phyloP scores from a whole-genome alignment of 2,329 filamentous ascomycete species.

The Rhynchosporium secalis region DNA sequence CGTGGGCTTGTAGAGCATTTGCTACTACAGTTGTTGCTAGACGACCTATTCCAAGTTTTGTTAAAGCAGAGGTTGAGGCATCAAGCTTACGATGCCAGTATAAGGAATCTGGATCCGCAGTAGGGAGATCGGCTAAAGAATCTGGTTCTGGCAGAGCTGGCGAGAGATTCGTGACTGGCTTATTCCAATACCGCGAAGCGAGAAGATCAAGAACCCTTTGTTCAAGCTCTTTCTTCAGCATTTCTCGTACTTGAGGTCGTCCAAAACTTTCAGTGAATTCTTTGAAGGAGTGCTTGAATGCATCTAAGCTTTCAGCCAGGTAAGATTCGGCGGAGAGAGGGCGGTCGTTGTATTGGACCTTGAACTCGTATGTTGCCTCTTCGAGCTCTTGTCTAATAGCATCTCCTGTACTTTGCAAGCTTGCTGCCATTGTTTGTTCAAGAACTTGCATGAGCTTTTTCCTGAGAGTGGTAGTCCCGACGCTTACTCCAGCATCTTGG shows the following conservation, averaged over 20 bases:
- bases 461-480: constrained; percentile 82
- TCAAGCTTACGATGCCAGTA: constrained; percentile 96
- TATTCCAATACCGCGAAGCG: constrained; percentile 96
- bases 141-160: constrained; percentile 67
- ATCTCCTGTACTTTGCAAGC: constrained; percentile 83
- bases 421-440: constrained; percentile 95
- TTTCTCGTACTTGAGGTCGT: constrained; percentile 80
- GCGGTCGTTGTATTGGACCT: constrained; percentile 98
- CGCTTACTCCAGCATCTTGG: constrained; percentile 66
- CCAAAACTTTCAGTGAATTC: constrained; percentile 89
- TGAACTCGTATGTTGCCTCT: constrained; percentile 97
- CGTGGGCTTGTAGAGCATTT: constrained; percentile 78
- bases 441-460: constrained; percentile 97
- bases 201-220: constrained; percentile 92
- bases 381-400: constrained; percentile 93
- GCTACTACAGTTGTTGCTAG: constrained; percentile 91
- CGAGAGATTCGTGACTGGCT: constrained; percentile 82
- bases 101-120: constrained; percentile 77
- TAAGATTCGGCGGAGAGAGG: constrained; percentile 95
- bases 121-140: constrained; percentile 74
- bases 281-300: constrained; percentile 98
- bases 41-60: constrained; percentile 90
- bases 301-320: constrained; percentile 89
- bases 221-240: constrained; percentile 90
- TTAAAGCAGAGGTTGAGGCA: constrained; percentile 84